Evolutionary conservation across 352 stramenopile genomes (phyloP), one percentile per base, ranked within the genome.

Genomic region (Achlya hypogyna): DNA sequence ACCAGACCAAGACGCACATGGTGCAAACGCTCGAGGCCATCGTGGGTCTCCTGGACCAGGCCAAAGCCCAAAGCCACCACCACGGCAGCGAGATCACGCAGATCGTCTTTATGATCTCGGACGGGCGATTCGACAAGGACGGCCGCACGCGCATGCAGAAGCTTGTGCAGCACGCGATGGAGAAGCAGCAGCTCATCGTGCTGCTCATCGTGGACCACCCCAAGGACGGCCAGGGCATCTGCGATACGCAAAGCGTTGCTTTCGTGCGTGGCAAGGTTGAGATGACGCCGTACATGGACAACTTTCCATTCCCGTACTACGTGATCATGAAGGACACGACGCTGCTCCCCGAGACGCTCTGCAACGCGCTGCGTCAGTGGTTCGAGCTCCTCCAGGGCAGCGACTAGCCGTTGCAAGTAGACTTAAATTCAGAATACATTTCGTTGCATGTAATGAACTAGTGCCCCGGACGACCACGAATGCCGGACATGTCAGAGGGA

Each of bases 251-350:
- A 79, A 96, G 97, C 64, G 96, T 99, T 29, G 93, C 86, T 43
- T 99, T 99, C 75, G 77, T 85, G 51, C 97, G 98, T 54, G 96
- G 96, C 45, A 98, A 98, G 69, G 89, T 98, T 52, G 83, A 93
- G 65, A 96, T 99, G 73, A 97, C 93, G 58, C 81, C 89, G 25
- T 99, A 99, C 81, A 88, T 99, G 34, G 97, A 99, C 68, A 97
- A 98, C 78, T 99, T 99, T 73, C 98, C 98, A 42, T 99, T 99
- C 81, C 97, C 97, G 53, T 99, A 99, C 78, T 99, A 99, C 74
- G 89, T 99, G 56, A 76, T 99, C 43, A 77, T 99, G 23, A 88
- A 94, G 4, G 94, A 98, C 62, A 96, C 98, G 43, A 75, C 87
- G 28, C 78, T 94, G 69, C 81, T 99, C 40, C 98, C 98, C 20